Percentiles rank a stretch among this genome's conserved stretches.
These are phyloP conservation scores for Salicornia ramosissima DNA, from an alignment of 148 eudicot species.

Conservation along the genomic window DNA sequence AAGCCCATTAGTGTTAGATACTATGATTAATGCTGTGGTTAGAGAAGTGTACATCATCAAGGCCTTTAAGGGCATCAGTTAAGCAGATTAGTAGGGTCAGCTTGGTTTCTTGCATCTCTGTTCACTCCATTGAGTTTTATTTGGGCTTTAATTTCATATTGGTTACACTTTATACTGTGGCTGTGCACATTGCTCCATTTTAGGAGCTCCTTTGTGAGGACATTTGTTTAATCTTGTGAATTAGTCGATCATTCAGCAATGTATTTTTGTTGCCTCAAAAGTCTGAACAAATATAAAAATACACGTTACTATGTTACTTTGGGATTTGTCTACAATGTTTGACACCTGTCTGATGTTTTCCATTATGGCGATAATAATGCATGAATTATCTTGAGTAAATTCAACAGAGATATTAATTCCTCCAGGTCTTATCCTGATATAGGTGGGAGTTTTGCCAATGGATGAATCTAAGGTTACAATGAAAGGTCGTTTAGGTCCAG, in stretches of 20 bases:
- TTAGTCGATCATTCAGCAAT: background rate
- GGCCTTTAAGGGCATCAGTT: background rate
- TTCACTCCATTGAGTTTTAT: background rate
- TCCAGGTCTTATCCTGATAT: conserved; percentile 31
- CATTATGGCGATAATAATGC: background rate
- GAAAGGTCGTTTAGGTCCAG: conserved; percentile 99
- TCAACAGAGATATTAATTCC: conserved; percentile 31
- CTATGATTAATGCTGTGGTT: too few relatives aligned
- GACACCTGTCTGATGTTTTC: background rate
- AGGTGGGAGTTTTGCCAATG: conserved; percentile 97
- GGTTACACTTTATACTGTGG: too few relatives aligned
- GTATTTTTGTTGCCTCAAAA: background rate
- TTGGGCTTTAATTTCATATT: background rate
- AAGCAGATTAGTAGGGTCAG: background rate
- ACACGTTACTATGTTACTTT: background rate
- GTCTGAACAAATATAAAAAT: background rate
- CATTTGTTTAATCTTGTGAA: background rate
- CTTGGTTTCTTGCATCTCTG: too few relatives aligned
- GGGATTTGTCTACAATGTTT: background rate
- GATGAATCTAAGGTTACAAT: conserved; percentile 90
- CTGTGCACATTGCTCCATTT: too few relatives aligned
- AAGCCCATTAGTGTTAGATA: too few relatives aligned
- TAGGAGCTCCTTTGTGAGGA: too few relatives aligned
- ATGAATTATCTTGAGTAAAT: conserved; percentile 8
- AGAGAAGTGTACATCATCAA: background rate